Evolutionary conservation across 73 alveolate species (phyloP), one percentile per base, ranked within the genome.

Genomic region (Tetrahymena elliotti): DNA sequence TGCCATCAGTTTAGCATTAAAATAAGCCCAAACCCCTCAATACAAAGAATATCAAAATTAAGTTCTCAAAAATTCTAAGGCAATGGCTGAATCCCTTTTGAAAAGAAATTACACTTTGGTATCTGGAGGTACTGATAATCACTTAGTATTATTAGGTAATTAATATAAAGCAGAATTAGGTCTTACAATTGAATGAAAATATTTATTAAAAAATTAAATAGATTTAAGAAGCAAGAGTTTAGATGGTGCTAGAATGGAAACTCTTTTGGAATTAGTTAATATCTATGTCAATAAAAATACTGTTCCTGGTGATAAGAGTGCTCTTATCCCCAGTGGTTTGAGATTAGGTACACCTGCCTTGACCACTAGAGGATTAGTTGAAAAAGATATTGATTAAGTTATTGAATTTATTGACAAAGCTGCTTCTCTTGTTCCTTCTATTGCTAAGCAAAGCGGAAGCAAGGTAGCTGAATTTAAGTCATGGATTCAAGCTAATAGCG

Each of bases 71-170:
- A 99, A 99, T 92, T 96, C 99, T 52, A 96, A 94, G 53, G 97
- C 97, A 20, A 37, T 99, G 95, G 98, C 99, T 11, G 98, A 96
- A 22, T 97, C 53, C 52, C 83, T 99, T 94, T 52, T 96, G 52
- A 96, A 95, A 53, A 95, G 96, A 96, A 99, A 99, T 33, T 96
- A 95, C 94, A 88, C 54, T 53, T 38, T 98, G 88, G 97, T 96
- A 31, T 94, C 99, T 20, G 99, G 98, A 4, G 99, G 99, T 37
- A 99, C 99, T 35, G 99, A 98, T 94, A 99, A 98, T 93, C 99
- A 99, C 92, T 95, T 99, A 83, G 95, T 84, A 18, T 84, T 94
- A 4, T 93, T 94, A 6, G 88, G 88, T 68, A 68, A 53, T 10
- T 40, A 10, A 40, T 40, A 10, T 40, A 10, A 40, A 40, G 8